These are phyloP conservation scores for Cymodocea nodosa DNA, from an alignment of 116 monocot genomes.

Conservation along the genomic window DNA sequence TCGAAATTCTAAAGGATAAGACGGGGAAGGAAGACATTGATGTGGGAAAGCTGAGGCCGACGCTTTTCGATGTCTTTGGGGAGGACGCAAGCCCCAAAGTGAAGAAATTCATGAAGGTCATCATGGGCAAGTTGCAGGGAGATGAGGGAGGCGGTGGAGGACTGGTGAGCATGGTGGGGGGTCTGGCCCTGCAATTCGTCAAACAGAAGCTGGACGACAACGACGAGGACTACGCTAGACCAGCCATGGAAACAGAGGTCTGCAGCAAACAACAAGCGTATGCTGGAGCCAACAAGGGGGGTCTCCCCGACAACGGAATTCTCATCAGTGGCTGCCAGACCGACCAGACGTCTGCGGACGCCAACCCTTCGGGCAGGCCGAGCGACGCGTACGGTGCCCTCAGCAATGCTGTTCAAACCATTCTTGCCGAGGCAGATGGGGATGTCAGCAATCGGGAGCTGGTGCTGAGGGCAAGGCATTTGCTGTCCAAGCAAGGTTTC, in stretches of 20 bases:
- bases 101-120: conserved; percentile 87
- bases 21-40: conserved; percentile 59
- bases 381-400: conserved; percentile 74
- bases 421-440: conserved; percentile 40
- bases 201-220: conserved; percentile 63
- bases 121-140: conserved; percentile 46
- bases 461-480: conserved; percentile 46
- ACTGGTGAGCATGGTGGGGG: conserved; percentile 44
- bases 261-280: conserved; percentile 42
- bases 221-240: conserved; percentile 37
- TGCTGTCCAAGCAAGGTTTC: conserved; percentile 63
- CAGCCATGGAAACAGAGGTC: conserved; percentile 48
- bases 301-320: conserved; percentile 51
- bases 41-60: conserved; percentile 56
- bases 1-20: conserved; percentile 79
- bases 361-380: conserved; percentile 26
- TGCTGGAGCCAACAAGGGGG: conserved; percentile 38
- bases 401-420: conserved; percentile 80
- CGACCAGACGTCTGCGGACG: conserved; percentile 90
- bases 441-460: conserved; percentile 55
- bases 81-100: conserved; percentile 74
- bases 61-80: conserved; percentile 71
- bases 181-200: conserved; percentile 65
- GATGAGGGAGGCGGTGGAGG: conserved; percentile 21
- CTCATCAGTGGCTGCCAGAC: conserved; percentile 95